Conservation (phyloP, 2,329 filamentous ascomycete species). For the Sclerotinia nivalis region DNA sequence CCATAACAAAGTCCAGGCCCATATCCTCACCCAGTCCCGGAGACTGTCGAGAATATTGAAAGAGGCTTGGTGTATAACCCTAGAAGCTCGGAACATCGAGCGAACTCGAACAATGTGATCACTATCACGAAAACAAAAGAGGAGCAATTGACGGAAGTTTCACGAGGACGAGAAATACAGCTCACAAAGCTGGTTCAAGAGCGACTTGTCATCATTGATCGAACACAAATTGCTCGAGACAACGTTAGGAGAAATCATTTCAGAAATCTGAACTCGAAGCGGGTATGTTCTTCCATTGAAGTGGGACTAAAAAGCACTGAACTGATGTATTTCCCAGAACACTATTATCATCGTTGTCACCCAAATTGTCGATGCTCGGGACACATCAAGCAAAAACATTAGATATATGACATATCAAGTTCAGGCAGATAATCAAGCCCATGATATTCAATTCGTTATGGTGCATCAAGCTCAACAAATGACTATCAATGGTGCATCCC, state of each 20-base stretch:
- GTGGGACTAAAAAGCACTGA: conserved; percentile 5
- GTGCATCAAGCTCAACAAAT: conserved; percentile 30
- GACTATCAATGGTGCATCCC: conserved; percentile 20
- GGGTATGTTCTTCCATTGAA: conserved; percentile 29
- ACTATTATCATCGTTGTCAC: conserved; percentile 38
- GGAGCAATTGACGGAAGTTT: conserved; percentile 25
- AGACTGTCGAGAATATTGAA: conserved; percentile 29
- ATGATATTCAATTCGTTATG: conserved; percentile 28
- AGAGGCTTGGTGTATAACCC: conserved; percentile 33
- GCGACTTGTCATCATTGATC: conserved; percentile 26
- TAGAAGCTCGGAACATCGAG: conserved; percentile 21
- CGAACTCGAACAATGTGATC: conserved; percentile 25
- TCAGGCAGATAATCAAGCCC: conserved; percentile 29
- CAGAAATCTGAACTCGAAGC: conserved; percentile 34
- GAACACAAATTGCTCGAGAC: conserved; percentile 30
- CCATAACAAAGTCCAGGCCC: conserved; percentile 32
- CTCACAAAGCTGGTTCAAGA: conserved; percentile 27
- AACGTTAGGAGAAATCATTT: conserved; percentile 40
- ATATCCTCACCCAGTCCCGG: conserved; percentile 32
- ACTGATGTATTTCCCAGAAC: conserved; percentile 31
- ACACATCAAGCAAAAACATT: conserved; percentile 28
- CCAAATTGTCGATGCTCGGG: conserved; percentile 34
- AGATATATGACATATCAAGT: conserved; percentile 38
- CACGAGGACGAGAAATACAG: conserved; percentile 29
- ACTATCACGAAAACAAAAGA: conserved; percentile 29